phyloP scores from a whole-genome alignment of 257 asterid species.

The Solanum chilense region DNA sequence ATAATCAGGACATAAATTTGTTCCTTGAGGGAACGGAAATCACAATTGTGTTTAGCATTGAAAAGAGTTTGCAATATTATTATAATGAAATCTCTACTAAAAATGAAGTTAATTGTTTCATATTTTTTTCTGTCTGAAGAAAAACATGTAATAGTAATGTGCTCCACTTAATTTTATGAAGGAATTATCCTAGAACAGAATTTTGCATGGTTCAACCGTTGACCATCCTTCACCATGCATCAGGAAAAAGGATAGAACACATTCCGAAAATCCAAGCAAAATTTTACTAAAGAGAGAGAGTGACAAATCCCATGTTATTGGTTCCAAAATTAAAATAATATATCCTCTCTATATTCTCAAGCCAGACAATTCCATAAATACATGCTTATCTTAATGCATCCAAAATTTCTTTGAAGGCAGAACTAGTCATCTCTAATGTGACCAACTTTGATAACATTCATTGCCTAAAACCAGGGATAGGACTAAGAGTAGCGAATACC shows the following conservation, averaged over 20 bases:
- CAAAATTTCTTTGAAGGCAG: conserved; percentile 64
- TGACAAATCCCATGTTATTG: background rate
- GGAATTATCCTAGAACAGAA: background rate
- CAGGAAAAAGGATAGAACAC: background rate
- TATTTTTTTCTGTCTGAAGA: background rate
- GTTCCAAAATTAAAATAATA: background rate
- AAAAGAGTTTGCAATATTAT: background rate
- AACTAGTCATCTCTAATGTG: conserved; percentile 49
- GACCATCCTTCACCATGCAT: background rate
- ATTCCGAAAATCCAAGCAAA: background rate
- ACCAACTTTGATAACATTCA: conserved; percentile 84
- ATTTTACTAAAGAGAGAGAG: background rate
- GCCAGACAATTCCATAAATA: conserved; percentile 6
- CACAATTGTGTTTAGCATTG: background rate
- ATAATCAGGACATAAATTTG: background rate
- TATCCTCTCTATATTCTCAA: background rate
- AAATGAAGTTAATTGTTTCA: background rate
- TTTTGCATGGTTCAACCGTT: background rate
- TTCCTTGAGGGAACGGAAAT: background rate
- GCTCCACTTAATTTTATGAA: background rate
- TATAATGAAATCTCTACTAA: background rate
- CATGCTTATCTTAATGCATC: conserved; percentile 55
- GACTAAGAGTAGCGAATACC: conserved; percentile 98
- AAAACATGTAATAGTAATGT: background rate
- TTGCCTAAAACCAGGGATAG: conserved; percentile 85